A percentile compares a stretch with the other conserved stretches of the same genome.
Evolutionary conservation across 345 rosid genomes (phyloP).

Genomic region (Eucalyptus leucophloia): DNA sequence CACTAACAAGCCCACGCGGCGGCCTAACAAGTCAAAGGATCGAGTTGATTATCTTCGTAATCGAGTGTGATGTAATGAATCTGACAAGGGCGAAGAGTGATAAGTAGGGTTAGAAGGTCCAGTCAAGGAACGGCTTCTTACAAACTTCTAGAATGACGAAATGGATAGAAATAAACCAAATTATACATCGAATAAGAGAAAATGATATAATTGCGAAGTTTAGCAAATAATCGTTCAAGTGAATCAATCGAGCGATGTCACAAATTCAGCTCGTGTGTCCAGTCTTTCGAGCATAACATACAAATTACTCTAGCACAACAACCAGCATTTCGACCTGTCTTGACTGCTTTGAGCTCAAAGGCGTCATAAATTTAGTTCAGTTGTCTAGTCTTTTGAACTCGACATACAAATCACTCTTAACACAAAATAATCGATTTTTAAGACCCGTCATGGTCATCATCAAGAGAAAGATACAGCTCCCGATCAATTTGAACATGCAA

Average conservation of each 20-base stretch:
- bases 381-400: accelerated
- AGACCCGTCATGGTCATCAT: not conserved
- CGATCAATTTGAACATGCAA: too few species aligned
- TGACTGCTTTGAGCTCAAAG: accelerated
- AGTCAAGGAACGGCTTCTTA: too few species aligned
- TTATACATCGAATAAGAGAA: accelerated
- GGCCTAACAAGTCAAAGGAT: not conserved
- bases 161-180: too few species aligned
- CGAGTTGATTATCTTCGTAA: not conserved
- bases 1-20: accelerated
- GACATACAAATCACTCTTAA: not conserved
- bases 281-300: not conserved
- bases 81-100: too few species aligned
- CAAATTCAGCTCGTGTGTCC: not conserved
- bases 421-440: not conserved
- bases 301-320: not conserved
- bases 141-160: too few species aligned
- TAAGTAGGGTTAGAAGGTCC: too few species aligned
- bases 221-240: accelerated
- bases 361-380: not conserved
- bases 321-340: accelerated
- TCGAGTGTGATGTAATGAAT: too few species aligned
- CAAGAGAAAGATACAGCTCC: not conserved
- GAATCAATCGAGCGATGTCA: too few species aligned
- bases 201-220: too few species aligned